A percentile compares a stretch with the other conserved stretches of the same genome.
Evolutionary conservation across 441 rosid genomes (phyloP).

Genomic region (Bruguiera hainesii): DNA sequence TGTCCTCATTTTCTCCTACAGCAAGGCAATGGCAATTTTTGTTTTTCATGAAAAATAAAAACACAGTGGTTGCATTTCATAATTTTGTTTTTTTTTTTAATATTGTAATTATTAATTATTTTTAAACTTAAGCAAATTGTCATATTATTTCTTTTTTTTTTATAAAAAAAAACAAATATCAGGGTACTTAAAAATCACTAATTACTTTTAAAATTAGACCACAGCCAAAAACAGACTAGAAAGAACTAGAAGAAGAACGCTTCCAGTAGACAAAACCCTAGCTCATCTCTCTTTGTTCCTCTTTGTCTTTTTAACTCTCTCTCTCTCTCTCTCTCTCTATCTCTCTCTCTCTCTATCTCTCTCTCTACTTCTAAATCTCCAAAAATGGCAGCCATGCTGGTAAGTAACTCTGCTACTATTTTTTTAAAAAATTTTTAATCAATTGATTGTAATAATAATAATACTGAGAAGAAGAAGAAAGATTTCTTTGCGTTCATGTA

Average conservation of each 20-base stretch:
- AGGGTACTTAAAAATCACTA: no score
- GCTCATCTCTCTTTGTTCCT: neutral
- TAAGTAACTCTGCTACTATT: constrained; percentile 26
- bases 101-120: no score
- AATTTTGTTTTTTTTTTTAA: no score
- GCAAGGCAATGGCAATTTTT: no score
- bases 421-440: neutral
- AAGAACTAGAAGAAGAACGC: neutral
- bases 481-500: neutral
- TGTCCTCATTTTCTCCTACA: no score
- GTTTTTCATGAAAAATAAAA: no score
- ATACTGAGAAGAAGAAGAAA: no score
- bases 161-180: no score
- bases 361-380: constrained; percentile 8
- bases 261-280: neutral
- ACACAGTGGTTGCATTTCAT: no score
- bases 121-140: no score
- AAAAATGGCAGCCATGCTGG: constrained; percentile 88
- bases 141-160: no score
- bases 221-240: neutral
- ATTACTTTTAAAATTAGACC: no score
- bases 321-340: neutral
- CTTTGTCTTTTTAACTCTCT: neutral
- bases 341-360: neutral
- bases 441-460: neutral